Conservation (phyloP, 116 monocot genomes). For the Zostera marina region DNA sequence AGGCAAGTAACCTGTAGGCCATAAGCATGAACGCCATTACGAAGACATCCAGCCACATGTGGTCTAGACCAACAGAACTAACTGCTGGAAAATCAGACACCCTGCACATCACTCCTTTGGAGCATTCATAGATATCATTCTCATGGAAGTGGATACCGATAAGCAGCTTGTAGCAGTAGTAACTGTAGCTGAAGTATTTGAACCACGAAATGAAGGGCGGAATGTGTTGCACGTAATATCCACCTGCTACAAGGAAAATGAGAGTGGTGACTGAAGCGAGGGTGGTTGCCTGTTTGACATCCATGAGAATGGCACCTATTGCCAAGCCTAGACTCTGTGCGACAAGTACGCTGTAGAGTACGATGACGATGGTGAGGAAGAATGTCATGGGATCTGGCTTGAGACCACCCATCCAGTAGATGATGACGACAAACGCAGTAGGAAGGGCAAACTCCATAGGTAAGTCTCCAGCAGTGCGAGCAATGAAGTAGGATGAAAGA, state of each 20-base stretch:
- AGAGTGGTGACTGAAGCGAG: constrained; percentile 83
- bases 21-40: constrained; percentile 74
- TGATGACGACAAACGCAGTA: constrained; percentile 65
- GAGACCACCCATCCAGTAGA: constrained; percentile 97
- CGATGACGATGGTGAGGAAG: constrained; percentile 57
- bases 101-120: constrained; percentile 23
- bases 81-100: constrained; percentile 55
- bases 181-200: constrained; percentile 88
- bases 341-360: constrained; percentile 70
- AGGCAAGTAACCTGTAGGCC: constrained; percentile 60
- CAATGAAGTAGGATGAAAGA: constrained; percentile 81
- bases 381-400: constrained; percentile 40
- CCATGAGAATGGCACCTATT: constrained; percentile 73
- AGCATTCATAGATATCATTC: constrained; percentile 37
- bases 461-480: constrained; percentile 65
- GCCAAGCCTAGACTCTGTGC: constrained; percentile 80
- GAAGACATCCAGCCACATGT: constrained; percentile 59
- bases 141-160: constrained; percentile 47
- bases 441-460: constrained; percentile 95
- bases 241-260: constrained; percentile 78
- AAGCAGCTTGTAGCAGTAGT: constrained; percentile 77
- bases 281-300: constrained; percentile 80
- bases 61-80: constrained; percentile 47
- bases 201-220: constrained; percentile 77
- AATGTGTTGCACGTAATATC: constrained; percentile 78